Percentiles rank a stretch among this genome's conserved stretches.
Conservation (phyloP, 2,329 filamentous ascomycete species). For the Paraphoma chrysanthemicola region DNA sequence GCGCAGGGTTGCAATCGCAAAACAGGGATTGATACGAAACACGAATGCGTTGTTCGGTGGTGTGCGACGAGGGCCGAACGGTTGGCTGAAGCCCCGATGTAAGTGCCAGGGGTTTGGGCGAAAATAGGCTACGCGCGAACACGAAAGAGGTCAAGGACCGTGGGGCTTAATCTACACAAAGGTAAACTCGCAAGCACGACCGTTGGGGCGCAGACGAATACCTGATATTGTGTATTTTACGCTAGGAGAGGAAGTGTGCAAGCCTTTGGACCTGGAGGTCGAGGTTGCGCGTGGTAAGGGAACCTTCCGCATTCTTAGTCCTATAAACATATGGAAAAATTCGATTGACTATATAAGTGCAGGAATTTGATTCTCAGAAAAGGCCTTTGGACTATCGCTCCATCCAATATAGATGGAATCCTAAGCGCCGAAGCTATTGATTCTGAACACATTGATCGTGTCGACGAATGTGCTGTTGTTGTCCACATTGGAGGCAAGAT, state of each 20-base stretch:
- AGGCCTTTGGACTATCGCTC: background rate
- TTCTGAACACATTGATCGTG: constrained; percentile 42
- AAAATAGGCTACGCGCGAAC: background rate
- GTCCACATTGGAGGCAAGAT: constrained; percentile 53
- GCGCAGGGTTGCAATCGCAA: constrained; percentile 9
- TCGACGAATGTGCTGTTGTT: constrained; percentile 55
- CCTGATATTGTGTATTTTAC: too few relatives aligned
- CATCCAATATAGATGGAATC: background rate
- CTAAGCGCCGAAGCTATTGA: constrained; percentile 17
- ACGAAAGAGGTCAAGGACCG: background rate
- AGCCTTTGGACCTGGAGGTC: too few relatives aligned
- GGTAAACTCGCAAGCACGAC: too few relatives aligned
- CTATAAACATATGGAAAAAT: too few relatives aligned
- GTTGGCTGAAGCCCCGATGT: constrained; percentile 1
- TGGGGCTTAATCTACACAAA: background rate
- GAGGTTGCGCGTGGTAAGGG: too few relatives aligned
- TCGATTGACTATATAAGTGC: too few relatives aligned
- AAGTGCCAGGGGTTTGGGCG: constrained; percentile 2
- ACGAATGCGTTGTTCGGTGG: constrained; percentile 17
- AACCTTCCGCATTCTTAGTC: too few relatives aligned
- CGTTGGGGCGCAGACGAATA: too few relatives aligned
- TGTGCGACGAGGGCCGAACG: background rate
- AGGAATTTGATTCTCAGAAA: background rate
- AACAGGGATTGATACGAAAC: constrained; percentile 33
- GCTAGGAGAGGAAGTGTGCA: too few relatives aligned